Base-by-base conservation (phyloP, 805 yeast genomes). In the Candida hispaniensis region DNA sequence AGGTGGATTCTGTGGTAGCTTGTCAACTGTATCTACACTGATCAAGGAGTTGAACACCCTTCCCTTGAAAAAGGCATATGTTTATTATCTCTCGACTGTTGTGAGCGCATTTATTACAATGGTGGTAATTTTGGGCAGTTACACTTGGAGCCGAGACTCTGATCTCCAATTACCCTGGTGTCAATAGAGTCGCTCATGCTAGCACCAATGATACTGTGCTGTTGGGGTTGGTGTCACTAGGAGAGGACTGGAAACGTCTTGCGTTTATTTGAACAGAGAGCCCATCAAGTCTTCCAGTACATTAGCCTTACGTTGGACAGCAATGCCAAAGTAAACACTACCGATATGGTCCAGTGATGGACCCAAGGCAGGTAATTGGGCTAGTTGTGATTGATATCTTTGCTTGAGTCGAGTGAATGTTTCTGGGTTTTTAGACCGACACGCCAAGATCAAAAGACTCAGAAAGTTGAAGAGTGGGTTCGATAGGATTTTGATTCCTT, bases 221-320 rank as follows among this genome's bases (percentile, higher is more conserved):
- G n/a, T n/a, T n/a, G n/a, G n/a, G n/a, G n/a, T n/a, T n/a, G n/a
- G n/a, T n/a, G n/a, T n/a, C n/a, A n/a, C n/a, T n/a, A n/a, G n/a
- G n/a, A n/a, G n/a, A n/a, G n/a, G n/a, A n/a, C n/a, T n/a, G n/a
- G n/a, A n/a, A n/a, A n/a, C n/a, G n/a, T n/a, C n/a, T n/a, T n/a
- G n/a, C 15, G 3, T 10, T 11, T 23, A 32, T 23, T 32, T 32
- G 21, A 76, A 53, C 24, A 78, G 55, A 16, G 79, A 75, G 13
- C 79, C 70, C 93, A 91, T 81, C 65, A 88, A 62, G 46, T 73
- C 76, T 54, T 73, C 79, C 44, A 79, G 54, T 47, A 75, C 55
- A 48, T 77, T 76, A 2, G 58, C 58, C 42, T 67, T 74, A 35
- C 64, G 66, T 33, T 62, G 70, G 10, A 71, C 64, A 44, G 48